Conservation (phyloP, 257 asterid genomes). For the Verbena officinalis region DNA sequence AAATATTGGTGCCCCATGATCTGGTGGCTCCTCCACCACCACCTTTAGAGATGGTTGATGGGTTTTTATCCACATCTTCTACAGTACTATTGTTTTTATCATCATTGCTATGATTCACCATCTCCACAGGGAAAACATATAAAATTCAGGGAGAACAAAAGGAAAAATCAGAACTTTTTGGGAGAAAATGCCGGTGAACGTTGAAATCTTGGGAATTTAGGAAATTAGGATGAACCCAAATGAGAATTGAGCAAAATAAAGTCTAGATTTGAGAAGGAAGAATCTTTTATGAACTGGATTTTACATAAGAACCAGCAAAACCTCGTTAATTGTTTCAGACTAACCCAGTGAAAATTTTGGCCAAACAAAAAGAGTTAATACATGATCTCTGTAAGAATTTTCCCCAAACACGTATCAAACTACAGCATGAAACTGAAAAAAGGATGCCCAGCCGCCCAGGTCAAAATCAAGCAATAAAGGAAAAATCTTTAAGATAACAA, state of each 20-base stretch:
- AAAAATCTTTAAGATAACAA: not conserved
- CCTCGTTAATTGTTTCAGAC: constrained; percentile 1
- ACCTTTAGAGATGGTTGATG: constrained; percentile 46
- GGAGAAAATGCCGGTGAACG: not conserved
- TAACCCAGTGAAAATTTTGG: constrained; percentile 12
- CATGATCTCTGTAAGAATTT: constrained; percentile 4
- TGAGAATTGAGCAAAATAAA: constrained; percentile 25
- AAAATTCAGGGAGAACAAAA: constrained; percentile 13
- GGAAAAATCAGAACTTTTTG: constrained; percentile 7
- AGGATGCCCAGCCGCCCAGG: constrained; percentile 18
- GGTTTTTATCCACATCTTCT: constrained; percentile 57
- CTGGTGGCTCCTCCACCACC: constrained; percentile 58
- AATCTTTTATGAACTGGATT: not conserved
- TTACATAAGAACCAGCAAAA: constrained; percentile 10
- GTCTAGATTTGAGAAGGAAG: not conserved
- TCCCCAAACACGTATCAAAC: constrained; percentile 2
- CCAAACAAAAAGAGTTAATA: constrained; percentile 1
- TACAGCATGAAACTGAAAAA: not conserved
- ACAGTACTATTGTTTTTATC: constrained; percentile 30
- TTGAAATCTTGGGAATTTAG: constrained; percentile 11
- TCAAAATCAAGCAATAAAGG: constrained; percentile 18
- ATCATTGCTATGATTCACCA: constrained; percentile 49
- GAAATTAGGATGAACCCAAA: constrained; percentile 25
- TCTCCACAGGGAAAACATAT: constrained; percentile 34
- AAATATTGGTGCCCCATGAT: constrained; percentile 71